Evolutionary conservation across 2,329 filamentous ascomycete species (phyloP).

Genomic region (Pezizomycotina sp.): DNA sequence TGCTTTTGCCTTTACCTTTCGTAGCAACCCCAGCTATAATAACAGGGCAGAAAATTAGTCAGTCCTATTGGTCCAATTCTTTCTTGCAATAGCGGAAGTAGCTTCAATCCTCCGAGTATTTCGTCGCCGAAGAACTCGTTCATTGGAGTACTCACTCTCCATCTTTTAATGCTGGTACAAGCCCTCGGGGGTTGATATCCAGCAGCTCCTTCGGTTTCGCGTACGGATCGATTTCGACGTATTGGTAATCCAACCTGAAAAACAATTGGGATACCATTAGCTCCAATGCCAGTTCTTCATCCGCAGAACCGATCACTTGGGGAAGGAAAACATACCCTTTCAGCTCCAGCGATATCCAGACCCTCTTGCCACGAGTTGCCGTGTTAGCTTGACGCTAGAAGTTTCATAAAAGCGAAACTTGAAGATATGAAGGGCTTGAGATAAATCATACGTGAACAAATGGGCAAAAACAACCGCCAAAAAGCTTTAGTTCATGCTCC

Average conservation of each 20-base stretch:
- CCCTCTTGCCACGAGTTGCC: constrained; percentile 43
- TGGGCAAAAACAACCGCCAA: constrained; percentile 61
- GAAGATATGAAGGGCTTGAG: constrained; percentile 27
- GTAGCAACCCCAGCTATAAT: constrained; percentile 50
- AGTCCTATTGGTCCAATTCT: constrained; percentile 1
- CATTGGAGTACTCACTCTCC: constrained; percentile 35
- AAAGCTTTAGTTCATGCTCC: constrained; percentile 57
- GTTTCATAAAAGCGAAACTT: background rate
- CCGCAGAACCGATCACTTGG: too few species aligned
- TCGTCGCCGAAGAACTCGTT: background rate
- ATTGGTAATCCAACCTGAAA: constrained; percentile 56
- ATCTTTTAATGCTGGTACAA: constrained; percentile 62
- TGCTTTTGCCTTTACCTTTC: too few species aligned
- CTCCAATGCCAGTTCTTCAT: too few species aligned
- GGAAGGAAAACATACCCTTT: too few species aligned
- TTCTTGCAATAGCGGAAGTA: constrained; percentile 1
- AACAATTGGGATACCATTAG: too few species aligned
- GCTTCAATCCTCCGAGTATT: constrained; percentile 1
- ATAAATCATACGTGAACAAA: constrained; percentile 22
- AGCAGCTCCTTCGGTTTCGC: constrained; percentile 52
- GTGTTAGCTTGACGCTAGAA: constrained; percentile 7
- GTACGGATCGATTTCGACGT: constrained; percentile 65
- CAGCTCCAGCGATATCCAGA: constrained; percentile 57
- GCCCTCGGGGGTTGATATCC: constrained; percentile 54
- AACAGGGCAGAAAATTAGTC: constrained; percentile 2